A percentile compares a stretch with the other conserved stretches of the same genome.
Conservation (phyloP, 129 eudicot genomes). For the Arctium minus region DNA sequence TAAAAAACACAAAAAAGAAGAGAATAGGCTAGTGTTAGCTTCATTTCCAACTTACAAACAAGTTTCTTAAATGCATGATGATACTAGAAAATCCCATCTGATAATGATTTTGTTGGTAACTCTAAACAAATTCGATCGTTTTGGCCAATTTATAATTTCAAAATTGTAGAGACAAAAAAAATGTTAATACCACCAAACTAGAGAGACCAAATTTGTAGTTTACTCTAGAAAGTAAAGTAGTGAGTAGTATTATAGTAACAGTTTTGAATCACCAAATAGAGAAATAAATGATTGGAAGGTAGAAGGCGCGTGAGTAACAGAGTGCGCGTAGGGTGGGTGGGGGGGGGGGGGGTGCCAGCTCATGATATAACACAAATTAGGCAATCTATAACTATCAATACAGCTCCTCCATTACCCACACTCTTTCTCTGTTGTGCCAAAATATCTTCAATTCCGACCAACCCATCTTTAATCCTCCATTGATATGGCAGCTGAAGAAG, state of each 20-base stretch:
- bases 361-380: conserved; percentile 1
- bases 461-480: background rate
- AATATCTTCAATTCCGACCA: background rate
- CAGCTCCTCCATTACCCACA: conserved; percentile 6
- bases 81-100: no score
- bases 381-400: conserved; percentile 23
- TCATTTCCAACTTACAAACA: no score
- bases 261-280: background rate
- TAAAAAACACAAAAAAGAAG: no score
- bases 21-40: no score
- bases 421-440: background rate
- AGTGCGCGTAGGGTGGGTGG: background rate
- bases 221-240: background rate
- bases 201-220: background rate
- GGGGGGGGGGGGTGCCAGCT: background rate
- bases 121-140: background rate
- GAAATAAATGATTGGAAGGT: background rate
- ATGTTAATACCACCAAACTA: background rate
- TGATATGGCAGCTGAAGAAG: conserved; percentile 62
- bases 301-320: background rate
- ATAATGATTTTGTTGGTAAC: background rate
- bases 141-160: no score
- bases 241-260: background rate
- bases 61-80: no score
- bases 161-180: no score